Conservation (phyloP, 306 rosid species). For the Dalbergia oliveri region DNA sequence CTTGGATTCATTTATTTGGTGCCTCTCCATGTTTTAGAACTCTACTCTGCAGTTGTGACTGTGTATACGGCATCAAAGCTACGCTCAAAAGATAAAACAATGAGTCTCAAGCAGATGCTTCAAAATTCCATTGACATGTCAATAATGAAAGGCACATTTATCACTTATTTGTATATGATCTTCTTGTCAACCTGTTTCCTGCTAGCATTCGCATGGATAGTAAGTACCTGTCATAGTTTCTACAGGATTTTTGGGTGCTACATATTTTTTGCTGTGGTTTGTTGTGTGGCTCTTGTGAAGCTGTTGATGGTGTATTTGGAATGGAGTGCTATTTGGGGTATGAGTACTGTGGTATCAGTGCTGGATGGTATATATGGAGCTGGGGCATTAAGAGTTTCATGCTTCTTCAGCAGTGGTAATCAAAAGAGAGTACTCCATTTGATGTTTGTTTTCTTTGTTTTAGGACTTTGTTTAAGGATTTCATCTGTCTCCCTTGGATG, state of each 20-base stretch:
- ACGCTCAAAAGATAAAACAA: constrained; percentile 38
- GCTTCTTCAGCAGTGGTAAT: constrained; percentile 55
- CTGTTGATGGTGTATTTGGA: constrained; percentile 59
- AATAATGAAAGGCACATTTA: constrained; percentile 49
- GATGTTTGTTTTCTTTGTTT: constrained; percentile 65
- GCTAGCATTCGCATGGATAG: constrained; percentile 44
- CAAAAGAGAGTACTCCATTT: constrained; percentile 55
- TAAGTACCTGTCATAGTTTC: constrained; percentile 4
- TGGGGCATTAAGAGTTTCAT: constrained; percentile 57
- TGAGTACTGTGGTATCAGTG: constrained; percentile 70
- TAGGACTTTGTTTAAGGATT: constrained; percentile 57
- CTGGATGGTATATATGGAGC: constrained; percentile 61
- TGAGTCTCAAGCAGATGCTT: constrained; percentile 56
- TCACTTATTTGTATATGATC: constrained; percentile 51
- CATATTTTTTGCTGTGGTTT: constrained; percentile 34
- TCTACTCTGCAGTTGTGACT: constrained; percentile 44
- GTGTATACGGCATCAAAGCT: constrained; percentile 54
- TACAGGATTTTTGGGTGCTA: neutral
- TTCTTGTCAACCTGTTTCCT: constrained; percentile 43
- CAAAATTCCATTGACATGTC: constrained; percentile 39
- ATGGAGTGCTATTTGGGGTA: constrained; percentile 73
- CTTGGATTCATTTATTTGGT: constrained; percentile 54
- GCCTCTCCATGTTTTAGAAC: constrained; percentile 55
- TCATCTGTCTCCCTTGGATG: constrained; percentile 53
- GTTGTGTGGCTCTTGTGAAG: constrained; percentile 35